Evolutionary conservation across 179 eudicot genomes (phyloP).

Genomic region (Gypsophila paniculata): DNA sequence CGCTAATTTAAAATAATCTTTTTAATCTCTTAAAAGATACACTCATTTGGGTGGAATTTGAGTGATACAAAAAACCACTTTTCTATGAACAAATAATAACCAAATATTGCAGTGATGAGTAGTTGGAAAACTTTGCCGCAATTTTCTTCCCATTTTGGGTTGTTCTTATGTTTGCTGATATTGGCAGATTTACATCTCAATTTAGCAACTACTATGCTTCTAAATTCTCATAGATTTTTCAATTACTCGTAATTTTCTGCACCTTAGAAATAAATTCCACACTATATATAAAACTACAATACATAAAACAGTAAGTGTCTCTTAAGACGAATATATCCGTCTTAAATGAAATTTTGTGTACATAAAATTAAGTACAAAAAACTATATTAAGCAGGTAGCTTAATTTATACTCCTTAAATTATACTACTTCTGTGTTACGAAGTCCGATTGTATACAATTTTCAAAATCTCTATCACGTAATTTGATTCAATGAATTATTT

Average conservation of each 20-base stretch:
- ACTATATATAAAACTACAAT: not conserved
- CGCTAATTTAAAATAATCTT: not conserved
- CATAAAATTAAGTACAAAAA: too few species aligned
- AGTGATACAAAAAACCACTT: not conserved
- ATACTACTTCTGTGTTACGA: too few species aligned
- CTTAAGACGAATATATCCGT: too few species aligned
- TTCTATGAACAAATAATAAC: not conserved
- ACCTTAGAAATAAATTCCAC: not conserved
- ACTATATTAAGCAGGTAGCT: not conserved
- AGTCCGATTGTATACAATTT: too few species aligned
- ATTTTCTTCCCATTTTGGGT: not conserved
- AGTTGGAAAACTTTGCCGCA: not conserved
- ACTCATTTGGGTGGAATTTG: not conserved
- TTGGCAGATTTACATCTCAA: constrained; percentile 23
- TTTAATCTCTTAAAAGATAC: not conserved
- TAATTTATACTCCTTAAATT: too few species aligned
- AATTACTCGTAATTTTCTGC: too few species aligned
- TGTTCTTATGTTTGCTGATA: constrained; percentile 4
- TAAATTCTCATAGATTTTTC: too few species aligned
- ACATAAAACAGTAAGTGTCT: too few species aligned
- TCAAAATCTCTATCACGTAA: too few species aligned
- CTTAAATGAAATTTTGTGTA: too few species aligned
- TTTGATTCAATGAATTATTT: too few species aligned
- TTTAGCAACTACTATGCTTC: too few species aligned
- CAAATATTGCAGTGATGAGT: constrained; percentile 7